Conservation (phyloP, 1,284 basidiomycete species). For the Afroboletus lepidellus region DNA sequence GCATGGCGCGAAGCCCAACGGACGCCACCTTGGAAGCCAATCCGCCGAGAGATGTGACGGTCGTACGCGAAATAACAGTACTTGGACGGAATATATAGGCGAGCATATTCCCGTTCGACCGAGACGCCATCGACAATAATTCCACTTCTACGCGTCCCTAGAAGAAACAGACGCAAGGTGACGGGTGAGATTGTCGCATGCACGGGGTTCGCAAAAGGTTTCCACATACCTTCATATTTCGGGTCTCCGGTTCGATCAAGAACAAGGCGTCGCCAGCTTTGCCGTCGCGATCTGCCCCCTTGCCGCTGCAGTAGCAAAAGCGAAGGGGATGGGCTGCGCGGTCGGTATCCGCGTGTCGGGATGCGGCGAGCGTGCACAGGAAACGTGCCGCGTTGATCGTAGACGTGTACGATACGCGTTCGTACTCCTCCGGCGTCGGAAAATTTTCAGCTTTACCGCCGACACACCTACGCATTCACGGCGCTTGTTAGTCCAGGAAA, state of each 20-base stretch:
- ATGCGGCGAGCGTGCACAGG: constrained; percentile 18
- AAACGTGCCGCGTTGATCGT: constrained; percentile 27
- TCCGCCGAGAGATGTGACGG: constrained; percentile 18
- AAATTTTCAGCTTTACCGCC: constrained; percentile 26
- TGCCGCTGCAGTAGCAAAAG: constrained; percentile 30
- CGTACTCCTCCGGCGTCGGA: constrained; percentile 22
- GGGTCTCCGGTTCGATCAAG: constrained; percentile 16
- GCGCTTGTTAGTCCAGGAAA: constrained; percentile 1
- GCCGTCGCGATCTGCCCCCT: constrained; percentile 20
- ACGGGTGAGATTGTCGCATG: no score
- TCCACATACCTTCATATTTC: constrained; percentile 27
- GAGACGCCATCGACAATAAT: constrained; percentile 16
- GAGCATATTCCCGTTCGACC: constrained; percentile 12
- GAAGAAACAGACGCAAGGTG: no score
- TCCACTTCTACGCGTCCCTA: constrained; percentile 26
- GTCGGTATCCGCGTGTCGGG: not conserved
- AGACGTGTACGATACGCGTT: constrained; percentile 27
- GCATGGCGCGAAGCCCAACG: constrained; percentile 21
- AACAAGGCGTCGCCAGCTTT: constrained; percentile 15
- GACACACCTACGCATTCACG: constrained; percentile 19
- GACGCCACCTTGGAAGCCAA: constrained; percentile 19
- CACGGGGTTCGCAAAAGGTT: not conserved
- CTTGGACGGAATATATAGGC: constrained; percentile 26
- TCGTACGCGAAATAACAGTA: constrained; percentile 14
- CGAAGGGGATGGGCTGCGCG: constrained; percentile 13